Evolutionary conservation across 2,329 filamentous ascomycete species (phyloP).

Genomic region (Bisporella sp.): DNA sequence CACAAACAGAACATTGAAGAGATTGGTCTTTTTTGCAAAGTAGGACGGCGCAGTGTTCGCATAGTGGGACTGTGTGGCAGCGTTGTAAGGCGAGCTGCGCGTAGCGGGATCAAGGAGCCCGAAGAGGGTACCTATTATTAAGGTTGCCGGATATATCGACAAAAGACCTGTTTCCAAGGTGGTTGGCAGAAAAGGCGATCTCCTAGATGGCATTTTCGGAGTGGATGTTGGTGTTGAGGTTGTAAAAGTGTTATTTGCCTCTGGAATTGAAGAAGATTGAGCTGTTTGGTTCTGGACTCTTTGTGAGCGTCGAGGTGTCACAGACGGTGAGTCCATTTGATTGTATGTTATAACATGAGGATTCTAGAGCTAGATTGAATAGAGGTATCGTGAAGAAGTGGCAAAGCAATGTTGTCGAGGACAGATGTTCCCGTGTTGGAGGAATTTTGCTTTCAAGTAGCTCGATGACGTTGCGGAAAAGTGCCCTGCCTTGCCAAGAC

Average conservation of each 20-base stretch:
- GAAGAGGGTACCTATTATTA: conserved; percentile 78
- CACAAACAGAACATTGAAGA: conserved; percentile 90
- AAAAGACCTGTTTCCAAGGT: conserved; percentile 59
- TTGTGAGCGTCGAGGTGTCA: conserved; percentile 22
- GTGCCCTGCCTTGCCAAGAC: too few relatives aligned
- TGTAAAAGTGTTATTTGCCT: conserved; percentile 1
- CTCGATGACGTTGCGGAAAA: too few relatives aligned
- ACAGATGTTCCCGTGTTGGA: too few relatives aligned
- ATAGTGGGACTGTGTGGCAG: conserved; percentile 54
- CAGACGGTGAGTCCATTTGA: conserved; percentile 22
- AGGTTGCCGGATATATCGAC: conserved; percentile 65
- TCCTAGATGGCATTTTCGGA: conserved; percentile 14
- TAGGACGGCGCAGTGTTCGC: conserved; percentile 64
- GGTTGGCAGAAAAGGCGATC: conserved; percentile 60
- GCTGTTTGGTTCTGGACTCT: conserved; percentile 17
- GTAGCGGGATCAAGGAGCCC: conserved; percentile 68
- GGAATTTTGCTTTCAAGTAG: too few relatives aligned
- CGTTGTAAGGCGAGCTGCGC: conserved; percentile 56
- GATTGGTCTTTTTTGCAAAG: conserved; percentile 88
- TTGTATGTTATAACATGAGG: conserved; percentile 11
- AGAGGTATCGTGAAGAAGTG: too few relatives aligned
- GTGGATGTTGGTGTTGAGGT: conserved; percentile 4
- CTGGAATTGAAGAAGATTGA: conserved; percentile 9
- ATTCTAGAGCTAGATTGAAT: too few relatives aligned
- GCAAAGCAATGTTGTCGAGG: too few relatives aligned